phyloP scores from a whole-genome alignment of 805 yeast species.

The Myxozyma sirexii region DNA sequence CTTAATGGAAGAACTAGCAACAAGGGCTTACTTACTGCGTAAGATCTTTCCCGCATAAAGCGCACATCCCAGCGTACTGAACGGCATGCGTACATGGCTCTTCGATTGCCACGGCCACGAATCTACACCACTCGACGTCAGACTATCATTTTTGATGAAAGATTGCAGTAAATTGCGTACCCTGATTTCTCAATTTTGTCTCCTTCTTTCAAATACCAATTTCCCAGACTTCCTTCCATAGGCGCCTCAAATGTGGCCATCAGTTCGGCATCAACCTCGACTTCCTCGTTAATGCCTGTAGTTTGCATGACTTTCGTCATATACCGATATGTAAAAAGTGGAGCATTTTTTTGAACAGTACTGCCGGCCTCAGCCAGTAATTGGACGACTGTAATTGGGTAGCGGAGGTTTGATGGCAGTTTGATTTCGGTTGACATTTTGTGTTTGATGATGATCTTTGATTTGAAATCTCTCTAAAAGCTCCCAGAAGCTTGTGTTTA shows the following conservation, averaged over 20 bases:
- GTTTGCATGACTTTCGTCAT: slow-evolving; percentile 55
- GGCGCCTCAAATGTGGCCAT: slow-evolving; percentile 73
- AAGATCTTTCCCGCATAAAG: slow-evolving; percentile 82
- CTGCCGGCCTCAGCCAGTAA: slow-evolving; percentile 52
- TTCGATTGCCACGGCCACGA: slow-evolving; percentile 56
- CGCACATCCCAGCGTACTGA: slow-evolving; percentile 94
- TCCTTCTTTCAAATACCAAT: slow-evolving; percentile 55
- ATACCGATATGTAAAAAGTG: slow-evolving; percentile 64
- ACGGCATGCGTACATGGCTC: slow-evolving; percentile 93
- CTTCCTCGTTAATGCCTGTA: slow-evolving; percentile 44
- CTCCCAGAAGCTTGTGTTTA: too few relatives aligned
- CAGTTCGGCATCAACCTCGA: slow-evolving; percentile 43
- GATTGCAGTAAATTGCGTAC: background rate
- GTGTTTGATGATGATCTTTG: background rate
- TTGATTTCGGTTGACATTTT: slow-evolving; percentile 49
- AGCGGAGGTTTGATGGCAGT: slow-evolving; percentile 65
- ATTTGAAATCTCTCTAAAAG: too few relatives aligned
- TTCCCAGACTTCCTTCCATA: slow-evolving; percentile 65
- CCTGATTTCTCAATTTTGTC: slow-evolving; percentile 54
- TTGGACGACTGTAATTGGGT: slow-evolving; percentile 65
- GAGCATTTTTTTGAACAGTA: slow-evolving; percentile 53
- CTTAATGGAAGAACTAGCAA: slow-evolving; percentile 41
- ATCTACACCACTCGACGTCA: slow-evolving; percentile 38
- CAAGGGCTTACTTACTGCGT: slow-evolving; percentile 22
- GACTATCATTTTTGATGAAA: background rate